Evolutionary conservation across 345 rosid species (phyloP), one percentile per base, ranked within the genome.

Genomic region (Passiflora organensis): DNA sequence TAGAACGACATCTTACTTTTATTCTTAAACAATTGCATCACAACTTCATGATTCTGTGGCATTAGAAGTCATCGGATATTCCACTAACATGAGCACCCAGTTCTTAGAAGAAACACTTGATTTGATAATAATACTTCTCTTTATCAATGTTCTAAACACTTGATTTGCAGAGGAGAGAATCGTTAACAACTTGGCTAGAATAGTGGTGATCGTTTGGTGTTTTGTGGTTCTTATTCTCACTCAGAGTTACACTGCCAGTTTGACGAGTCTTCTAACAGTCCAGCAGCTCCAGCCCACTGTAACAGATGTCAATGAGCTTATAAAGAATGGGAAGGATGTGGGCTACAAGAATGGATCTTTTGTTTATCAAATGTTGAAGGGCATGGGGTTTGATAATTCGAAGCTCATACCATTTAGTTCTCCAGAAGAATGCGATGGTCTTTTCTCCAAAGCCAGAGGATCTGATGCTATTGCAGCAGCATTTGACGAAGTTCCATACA

Each of bases 221-320:
- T 82, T 85, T 11, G 65, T 79, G 1, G 90, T 82, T 1, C 85
- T 87, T 0, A 72, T 85, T 19, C 60, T 87, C 15, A 74, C 76
- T 0, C 86, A 82, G 41, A 78, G 89, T 17, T 87, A 84, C 64
- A 77, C 89, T 0, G 91, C 89, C 11, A 82, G 75, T 54, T 73
- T 86, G 13, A 59, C 84, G 0, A 80, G 91, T 0, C 65, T 76
- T 6, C 49, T 89, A 4, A 82, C 87, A 0, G 72, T 82, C 2
- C 75, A 82, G 0, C 68, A 74, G 22, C 64, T 82, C 1, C 17
- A 62, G 17, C 97, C 97, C 0, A 67, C 76, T 0, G 58, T 67
- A 16, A 73, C 71, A 0, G 76, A 73, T 28, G 60, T 82, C 13
- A 21, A 59, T 0, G 67, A 65, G 32, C 82, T 85, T 48, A 51